A percentile compares a stretch with the other conserved stretches of the same genome.
Conservation (phyloP, 208 protist species). For the Crithidia bombi region DNA sequence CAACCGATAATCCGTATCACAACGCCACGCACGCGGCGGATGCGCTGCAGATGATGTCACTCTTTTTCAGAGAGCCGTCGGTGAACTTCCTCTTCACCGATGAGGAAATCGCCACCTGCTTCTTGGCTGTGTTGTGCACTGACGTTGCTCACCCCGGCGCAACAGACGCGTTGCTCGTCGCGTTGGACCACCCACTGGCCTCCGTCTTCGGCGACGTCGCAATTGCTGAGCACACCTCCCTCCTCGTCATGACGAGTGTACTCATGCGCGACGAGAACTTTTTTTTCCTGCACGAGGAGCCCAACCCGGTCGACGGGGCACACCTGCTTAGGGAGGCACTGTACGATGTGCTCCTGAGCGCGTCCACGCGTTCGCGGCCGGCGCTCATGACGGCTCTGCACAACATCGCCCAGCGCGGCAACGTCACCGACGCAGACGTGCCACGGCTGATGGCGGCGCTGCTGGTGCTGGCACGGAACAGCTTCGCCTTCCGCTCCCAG, state of each 20-base stretch:
- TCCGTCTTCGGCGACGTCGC: constrained; percentile 75
- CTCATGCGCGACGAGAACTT: constrained; percentile 59
- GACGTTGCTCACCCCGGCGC: constrained; percentile 86
- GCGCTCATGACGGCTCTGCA: constrained; percentile 50
- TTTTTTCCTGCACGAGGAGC: constrained; percentile 39
- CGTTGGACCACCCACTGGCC: constrained; percentile 71
- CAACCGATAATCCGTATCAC: constrained; percentile 74
- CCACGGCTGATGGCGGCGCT: constrained; percentile 56
- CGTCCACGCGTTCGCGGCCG: constrained; percentile 34
- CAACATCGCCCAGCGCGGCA: constrained; percentile 33
- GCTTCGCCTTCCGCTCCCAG: constrained; percentile 66
- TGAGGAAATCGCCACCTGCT: constrained; percentile 80
- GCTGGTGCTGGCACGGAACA: constrained; percentile 56
- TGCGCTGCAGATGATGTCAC: constrained; percentile 81
- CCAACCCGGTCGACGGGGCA: constrained; percentile 27
- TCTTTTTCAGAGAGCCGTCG: constrained; percentile 77
- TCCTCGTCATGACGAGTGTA: constrained; percentile 56
- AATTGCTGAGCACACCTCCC: constrained; percentile 50
- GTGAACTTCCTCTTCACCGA: constrained; percentile 81
- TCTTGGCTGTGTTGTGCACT: constrained; percentile 74
- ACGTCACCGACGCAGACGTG: constrained; percentile 49
- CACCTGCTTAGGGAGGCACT: constrained; percentile 60
- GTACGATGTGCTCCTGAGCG: constrained; percentile 55
- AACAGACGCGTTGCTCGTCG: constrained; percentile 69
- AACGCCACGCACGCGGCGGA: constrained; percentile 84